These are phyloP conservation scores for Noccaea caerulescens DNA, from an alignment of 345 rosid species.

Conservation along the genomic window DNA sequence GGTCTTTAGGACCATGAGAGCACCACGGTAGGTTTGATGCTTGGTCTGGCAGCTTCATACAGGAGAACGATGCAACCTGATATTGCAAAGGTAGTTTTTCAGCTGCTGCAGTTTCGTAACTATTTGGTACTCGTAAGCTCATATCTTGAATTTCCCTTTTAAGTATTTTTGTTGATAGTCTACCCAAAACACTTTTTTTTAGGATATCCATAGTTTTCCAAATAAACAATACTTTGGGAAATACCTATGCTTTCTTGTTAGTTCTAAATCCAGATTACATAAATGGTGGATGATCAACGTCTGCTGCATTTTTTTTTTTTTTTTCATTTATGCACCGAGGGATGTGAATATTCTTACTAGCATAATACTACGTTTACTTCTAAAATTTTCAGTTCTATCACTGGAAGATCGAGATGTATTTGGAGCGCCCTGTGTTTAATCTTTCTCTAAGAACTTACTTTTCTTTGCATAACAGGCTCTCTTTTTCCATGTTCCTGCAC, in stretches of 20 bases:
- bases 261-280: constrained; percentile 15
- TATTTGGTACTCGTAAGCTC: constrained; percentile 22
- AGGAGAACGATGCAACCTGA: constrained; percentile 94
- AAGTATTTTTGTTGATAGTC: constrained; percentile 9
- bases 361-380: background rate
- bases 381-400: background rate
- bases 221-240: constrained; percentile 4
- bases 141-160: constrained; percentile 19
- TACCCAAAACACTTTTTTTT: constrained; percentile 1
- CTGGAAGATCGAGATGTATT: background rate
- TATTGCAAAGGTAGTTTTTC: constrained; percentile 70
- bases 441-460: constrained; percentile 34
- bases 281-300: constrained; percentile 29
- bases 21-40: constrained; percentile 92
- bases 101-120: constrained; percentile 28
- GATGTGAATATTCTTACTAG: constrained; percentile 15
- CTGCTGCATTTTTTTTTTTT: background rate
- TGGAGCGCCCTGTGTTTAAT: background rate
- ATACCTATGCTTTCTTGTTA: constrained; percentile 21
- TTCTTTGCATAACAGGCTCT: constrained; percentile 63
- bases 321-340: constrained; percentile 3
- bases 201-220: constrained; percentile 19
- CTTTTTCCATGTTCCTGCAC: constrained; percentile 86
- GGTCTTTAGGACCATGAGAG: constrained; percentile 81
- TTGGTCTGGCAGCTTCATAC: constrained; percentile 95